A percentile compares a stretch with the other conserved stretches of the same genome.
Conservation (phyloP, 768 basidiomycete species). For the Daedaleopsis nitida region DNA sequence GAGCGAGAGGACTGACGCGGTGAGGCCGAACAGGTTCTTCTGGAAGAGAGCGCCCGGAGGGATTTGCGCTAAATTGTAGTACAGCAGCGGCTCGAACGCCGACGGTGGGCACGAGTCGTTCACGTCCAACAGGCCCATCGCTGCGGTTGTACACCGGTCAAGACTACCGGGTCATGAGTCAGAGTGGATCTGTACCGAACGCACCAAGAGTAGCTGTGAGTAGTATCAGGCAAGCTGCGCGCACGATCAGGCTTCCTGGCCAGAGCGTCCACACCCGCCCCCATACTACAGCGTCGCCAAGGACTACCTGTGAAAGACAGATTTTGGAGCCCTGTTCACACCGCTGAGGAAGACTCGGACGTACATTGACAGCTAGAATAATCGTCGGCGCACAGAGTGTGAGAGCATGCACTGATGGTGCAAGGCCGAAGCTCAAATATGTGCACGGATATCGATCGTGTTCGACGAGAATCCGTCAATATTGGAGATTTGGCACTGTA, state of each 20-base stretch:
- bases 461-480: no score
- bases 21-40: no score
- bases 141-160: not conserved
- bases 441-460: not conserved
- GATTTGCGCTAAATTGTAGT: no score
- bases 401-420: not conserved
- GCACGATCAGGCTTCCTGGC: not conserved
- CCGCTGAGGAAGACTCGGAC: not conserved
- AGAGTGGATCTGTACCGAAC: not conserved
- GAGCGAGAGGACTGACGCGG: no score
- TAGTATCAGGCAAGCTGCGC: not conserved
- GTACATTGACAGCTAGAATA: not conserved
- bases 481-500: not conserved
- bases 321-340: not conserved
- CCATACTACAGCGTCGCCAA: constrained; percentile 1
- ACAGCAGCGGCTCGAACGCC: no score
- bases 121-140: not conserved
- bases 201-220: not conserved
- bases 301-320: not conserved
- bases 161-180: not conserved
- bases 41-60: no score
- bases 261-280: not conserved
- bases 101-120: no score
- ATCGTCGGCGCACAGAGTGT: not conserved
- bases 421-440: not conserved